Base-by-base conservation (phyloP, 257 asterid species). In the Leonotis leonurus region DNA sequence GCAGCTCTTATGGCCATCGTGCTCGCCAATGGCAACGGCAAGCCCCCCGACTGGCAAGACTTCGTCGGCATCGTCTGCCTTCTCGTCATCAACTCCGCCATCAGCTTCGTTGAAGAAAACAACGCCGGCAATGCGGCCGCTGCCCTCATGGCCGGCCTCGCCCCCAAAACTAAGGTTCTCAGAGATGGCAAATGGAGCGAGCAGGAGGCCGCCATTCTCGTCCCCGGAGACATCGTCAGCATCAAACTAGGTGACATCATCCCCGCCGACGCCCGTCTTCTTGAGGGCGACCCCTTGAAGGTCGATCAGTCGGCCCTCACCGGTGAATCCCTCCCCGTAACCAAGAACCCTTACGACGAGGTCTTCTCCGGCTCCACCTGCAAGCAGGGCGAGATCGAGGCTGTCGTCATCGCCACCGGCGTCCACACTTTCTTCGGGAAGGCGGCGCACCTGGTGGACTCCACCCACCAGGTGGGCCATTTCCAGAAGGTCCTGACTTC, bases 251-350 rank as follows among this genome's bases (percentile, higher is more conserved):
- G 96, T 6, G 98, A 90, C 49, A 90, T 90, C 60, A 62, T 90
- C 49, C 97, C 97, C 8, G 97, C 97, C 13, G 96, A 90, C 58
- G 97, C 97, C 35, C 97, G 97, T 69, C 97, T 90, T 67, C 94
- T 90, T 3, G 97, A 90, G 50, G 97, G 97, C 3, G 97, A 90
- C 64, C 89, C 97, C 0, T 64, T 90, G 14, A 88, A 90, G 83
- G 65, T 90, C 35, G 96, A 89, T 17, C 97, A 89, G 49, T 89
- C 95, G 5, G 97, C 97, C 25, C 87, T 89, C 66, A 89, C 97
- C 0, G 97, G 97, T 45, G 97, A 90, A 57, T 90, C 97, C 0
- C 97, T 90, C 6, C 93, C 96, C 0, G 95, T 83, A 24, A 90
- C 96, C 39, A 90, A 85, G 73, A 30, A 76, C 58, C 84, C 98